phyloP scores from a whole-genome alignment of 2,329 filamentous ascomycete genomes.

The Juglanconis oblonga region DNA sequence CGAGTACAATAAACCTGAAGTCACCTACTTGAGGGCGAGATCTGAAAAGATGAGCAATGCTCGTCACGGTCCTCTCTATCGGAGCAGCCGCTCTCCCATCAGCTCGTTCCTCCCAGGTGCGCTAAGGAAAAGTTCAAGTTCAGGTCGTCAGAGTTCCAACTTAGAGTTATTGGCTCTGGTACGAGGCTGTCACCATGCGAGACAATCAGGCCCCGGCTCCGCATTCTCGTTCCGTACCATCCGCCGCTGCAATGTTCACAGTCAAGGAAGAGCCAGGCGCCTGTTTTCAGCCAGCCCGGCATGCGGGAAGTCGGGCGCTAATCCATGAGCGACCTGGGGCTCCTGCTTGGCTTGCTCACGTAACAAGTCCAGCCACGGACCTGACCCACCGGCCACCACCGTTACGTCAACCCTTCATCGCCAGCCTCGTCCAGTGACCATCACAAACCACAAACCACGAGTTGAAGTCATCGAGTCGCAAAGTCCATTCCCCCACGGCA shows the following conservation, averaged over 20 bases:
- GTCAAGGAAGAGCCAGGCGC: no score
- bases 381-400: constrained; percentile 6
- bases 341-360: not conserved
- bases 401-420: constrained; percentile 17
- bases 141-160: not conserved
- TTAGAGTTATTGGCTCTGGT: not conserved
- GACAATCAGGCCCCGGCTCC: not conserved
- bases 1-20: no score
- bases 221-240: not conserved
- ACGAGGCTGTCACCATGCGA: not conserved
- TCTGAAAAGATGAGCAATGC: no score
- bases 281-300: no score
- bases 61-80: no score
- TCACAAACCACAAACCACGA: not conserved
- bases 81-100: no score
- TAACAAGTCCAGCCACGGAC: not conserved
- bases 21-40: no score
- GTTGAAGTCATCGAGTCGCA: not conserved
- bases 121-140: no score
- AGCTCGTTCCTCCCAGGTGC: no score
- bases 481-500: not conserved
- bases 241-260: no score
- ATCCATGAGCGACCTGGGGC: no score
- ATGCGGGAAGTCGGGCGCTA: no score
- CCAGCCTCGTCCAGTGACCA: constrained; percentile 1